Evolutionary conservation across 805 yeast species (phyloP).

Genomic region (Metschnikowia drakensbergensis): DNA sequence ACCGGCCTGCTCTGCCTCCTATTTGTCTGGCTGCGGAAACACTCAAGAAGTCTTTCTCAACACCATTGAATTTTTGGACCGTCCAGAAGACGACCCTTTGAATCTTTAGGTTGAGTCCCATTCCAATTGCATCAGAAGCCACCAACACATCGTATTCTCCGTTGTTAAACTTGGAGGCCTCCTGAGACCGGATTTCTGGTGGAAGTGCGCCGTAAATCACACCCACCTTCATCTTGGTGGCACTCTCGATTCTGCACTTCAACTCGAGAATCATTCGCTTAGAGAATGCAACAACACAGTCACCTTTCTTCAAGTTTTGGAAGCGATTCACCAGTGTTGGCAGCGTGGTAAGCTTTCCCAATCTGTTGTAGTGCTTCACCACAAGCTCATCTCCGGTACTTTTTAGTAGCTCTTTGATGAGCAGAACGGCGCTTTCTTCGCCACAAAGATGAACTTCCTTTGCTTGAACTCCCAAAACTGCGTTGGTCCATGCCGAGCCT

Average conservation of each 20-base stretch:
- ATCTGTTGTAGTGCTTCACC: constrained; percentile 67
- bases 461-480: constrained; percentile 80
- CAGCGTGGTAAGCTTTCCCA: constrained; percentile 66
- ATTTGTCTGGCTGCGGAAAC: constrained; percentile 81
- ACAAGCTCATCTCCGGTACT: constrained; percentile 78
- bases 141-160: constrained; percentile 79
- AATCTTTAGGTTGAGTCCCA: constrained; percentile 90
- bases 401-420: constrained; percentile 54
- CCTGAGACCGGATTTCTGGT: constrained; percentile 86
- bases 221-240: constrained; percentile 67
- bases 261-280: constrained; percentile 65
- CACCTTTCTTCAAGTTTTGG: constrained; percentile 58
- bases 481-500: constrained; percentile 95
- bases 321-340: constrained; percentile 28
- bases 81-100: constrained; percentile 74
- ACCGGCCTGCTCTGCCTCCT: constrained; percentile 96
- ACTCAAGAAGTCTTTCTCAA: constrained; percentile 42
- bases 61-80: constrained; percentile 68
- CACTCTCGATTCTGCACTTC: constrained; percentile 64
- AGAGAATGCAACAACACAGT: constrained; percentile 85
- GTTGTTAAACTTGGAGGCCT: constrained; percentile 74
- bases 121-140: constrained; percentile 96
- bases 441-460: constrained; percentile 91
- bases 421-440: constrained; percentile 75
- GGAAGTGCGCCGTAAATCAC: constrained; percentile 95